Evolutionary conservation across 805 yeast species (phyloP), one percentile per base, ranked within the genome.

Genomic region (Yarrowia divulgata): DNA sequence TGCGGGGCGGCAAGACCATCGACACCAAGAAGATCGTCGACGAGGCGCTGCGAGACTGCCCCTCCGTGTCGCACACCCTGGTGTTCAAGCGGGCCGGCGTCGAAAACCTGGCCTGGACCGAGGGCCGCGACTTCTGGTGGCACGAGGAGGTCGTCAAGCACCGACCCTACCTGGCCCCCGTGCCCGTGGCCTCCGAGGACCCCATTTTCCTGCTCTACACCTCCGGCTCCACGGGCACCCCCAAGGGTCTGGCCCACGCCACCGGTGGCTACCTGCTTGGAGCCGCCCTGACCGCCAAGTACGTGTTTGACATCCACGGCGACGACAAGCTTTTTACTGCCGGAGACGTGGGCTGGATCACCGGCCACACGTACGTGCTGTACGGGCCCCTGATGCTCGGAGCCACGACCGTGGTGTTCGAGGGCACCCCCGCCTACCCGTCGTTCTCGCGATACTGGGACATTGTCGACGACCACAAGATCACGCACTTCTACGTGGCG

Each of bases 331-430:
- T 94, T 71, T 94, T 95, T 83, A 94, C 98, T 50, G 98, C 98
- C 48, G 98, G 98, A 77, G 98, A 95, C 79, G 92, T 95, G 69
- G 98, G 99, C 78, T 95, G 99, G 98, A 95, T 95, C 78, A 95
- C 99, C 18, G 98, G 98, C 74, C 99, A 95, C 80, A 90, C 98
- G 10, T 95, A 94, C 78, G 97, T 92, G 54, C 86, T 94, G 58
- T 95, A 95, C 77, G 98, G 98, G 71, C 99, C 99, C 50, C 85
- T 95, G 74, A 81, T 88, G 39, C 79, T 88, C 42, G 99, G 98
- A 80, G 91, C 93, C 68, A 89, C 98, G 60, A 88, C 97, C 10
- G 90, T 95, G 68, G 91, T 94, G 69, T 95, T 95, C 78, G 98
- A 95, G 83, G 95, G 97, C 71, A 95, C 99, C 19, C 98, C 99